Evolutionary conservation across 768 basidiomycete genomes (phyloP), one percentile per base, ranked within the genome.

Genomic region (Lactifluus volemus): DNA sequence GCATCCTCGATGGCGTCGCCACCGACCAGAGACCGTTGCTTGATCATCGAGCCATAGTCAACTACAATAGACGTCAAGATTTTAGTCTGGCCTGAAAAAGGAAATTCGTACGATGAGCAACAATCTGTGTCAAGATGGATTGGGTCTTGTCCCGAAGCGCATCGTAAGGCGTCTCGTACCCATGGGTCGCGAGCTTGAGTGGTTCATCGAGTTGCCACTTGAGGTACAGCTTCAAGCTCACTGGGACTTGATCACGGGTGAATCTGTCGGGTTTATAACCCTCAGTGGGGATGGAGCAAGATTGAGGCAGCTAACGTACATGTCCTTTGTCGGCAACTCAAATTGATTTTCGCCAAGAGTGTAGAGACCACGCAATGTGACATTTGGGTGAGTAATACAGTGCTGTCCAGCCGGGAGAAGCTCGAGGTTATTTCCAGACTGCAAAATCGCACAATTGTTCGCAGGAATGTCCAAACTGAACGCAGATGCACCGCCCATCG

Each of bases 241-340:
- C 90, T 30, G 90, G 90, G 9, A 91, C 90, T 74, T 92, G 89
- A 66, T 91, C 90, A 44, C 88, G 84, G 3, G 91, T 91, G 72
- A 88, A 92, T 66, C 88, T 88, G 63, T 5, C 4, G 7, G 7
- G 51, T 11, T 49, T 8, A 48, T 53, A 51, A 8, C 32, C 49
- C 9, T 45, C 14, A 48, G 36, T 19, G 48, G 41, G 38, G 5
- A 11, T n/a, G 7, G 19, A 32, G 3, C 36, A 10, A 4, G 17
- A 21, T 38, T 1, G 49, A 29, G 9, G 21, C 12, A 49, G 42
- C 34, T 29, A 12, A 73, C 85, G 66, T 66, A 86, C 87, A 90
- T 90, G 65, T 90, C 88, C 72, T 91, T 91, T 8, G 89, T 91
- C 3, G 89, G 89, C 85, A 91, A 87, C 70, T 91, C 89, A 32